Evolutionary conservation across 495 filamentous ascomycete species (phyloP).

Genomic region (Hamigera avellanea): DNA sequence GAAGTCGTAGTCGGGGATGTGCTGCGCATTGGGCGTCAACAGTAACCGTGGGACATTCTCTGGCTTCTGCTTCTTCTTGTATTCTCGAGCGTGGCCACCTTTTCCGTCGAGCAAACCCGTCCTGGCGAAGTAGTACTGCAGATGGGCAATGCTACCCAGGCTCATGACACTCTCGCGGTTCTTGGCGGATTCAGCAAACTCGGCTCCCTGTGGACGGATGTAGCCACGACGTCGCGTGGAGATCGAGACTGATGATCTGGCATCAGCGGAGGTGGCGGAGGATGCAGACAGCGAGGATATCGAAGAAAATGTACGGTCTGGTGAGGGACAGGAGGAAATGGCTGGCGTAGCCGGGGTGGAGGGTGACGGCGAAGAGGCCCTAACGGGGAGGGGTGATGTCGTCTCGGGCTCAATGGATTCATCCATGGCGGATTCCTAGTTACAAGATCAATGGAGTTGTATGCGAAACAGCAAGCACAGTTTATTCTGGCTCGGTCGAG

Average conservation of each 20-base stretch:
- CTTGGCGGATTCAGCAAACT: slow-evolving; percentile 82
- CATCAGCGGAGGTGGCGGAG: slow-evolving; percentile 44
- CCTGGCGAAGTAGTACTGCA: slow-evolving; percentile 96
- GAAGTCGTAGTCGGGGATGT: slow-evolving; percentile 13
- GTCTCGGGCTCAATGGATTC: slow-evolving; percentile 19
- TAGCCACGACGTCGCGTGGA: slow-evolving; percentile 64
- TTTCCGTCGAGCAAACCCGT: slow-evolving; percentile 91
- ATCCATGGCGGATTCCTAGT: slow-evolving; percentile 14
- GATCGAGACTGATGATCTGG: slow-evolving; percentile 42
- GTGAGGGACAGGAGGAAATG: slow-evolving; percentile 49
- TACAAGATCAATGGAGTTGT: slow-evolving; percentile 1
- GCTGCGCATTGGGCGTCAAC: slow-evolving; percentile 31
- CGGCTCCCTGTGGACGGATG: slow-evolving; percentile 79
- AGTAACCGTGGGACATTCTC: slow-evolving; percentile 28
- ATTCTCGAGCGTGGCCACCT: slow-evolving; percentile 69
- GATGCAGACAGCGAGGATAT: slow-evolving; percentile 60
- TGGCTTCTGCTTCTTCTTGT: slow-evolving; percentile 39
- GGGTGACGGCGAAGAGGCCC: slow-evolving; percentile 47
- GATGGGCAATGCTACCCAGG: slow-evolving; percentile 88
- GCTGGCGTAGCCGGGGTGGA: slow-evolving; percentile 50
- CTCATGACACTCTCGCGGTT: slow-evolving; percentile 90
- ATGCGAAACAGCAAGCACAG: too few species aligned
- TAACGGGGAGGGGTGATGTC: slow-evolving; percentile 13
- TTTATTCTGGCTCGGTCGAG: too few species aligned
- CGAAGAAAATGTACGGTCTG: slow-evolving; percentile 65